Conservation (phyloP, 2,329 filamentous ascomycete species). For the Monosporascus sp. region DNA sequence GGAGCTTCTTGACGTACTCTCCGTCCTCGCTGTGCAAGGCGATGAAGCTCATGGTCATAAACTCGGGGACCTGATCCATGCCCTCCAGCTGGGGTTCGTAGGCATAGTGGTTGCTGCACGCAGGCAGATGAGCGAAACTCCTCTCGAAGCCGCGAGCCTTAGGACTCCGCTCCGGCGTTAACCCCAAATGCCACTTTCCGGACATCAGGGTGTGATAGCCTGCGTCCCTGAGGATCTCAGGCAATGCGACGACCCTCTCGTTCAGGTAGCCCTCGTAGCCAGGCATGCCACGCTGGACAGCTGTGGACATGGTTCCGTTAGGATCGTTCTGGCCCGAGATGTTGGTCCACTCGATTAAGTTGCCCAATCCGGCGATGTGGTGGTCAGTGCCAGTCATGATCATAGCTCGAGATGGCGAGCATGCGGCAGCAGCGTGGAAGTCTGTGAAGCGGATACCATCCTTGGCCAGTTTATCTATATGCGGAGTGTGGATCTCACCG, state of each 20-base stretch:
- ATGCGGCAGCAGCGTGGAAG: conserved; percentile 61
- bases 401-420: conserved; percentile 61
- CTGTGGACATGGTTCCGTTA: conserved; percentile 23
- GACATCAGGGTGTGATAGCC: conserved; percentile 58
- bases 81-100: conserved; percentile 40
- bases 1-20: conserved; percentile 36
- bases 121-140: conserved; percentile 55
- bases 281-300: conserved; percentile 48
- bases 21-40: conserved; percentile 34
- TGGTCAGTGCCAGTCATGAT: conserved; percentile 61
- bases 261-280: conserved; percentile 63
- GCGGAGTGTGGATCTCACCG: conserved; percentile 55
- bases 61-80: conserved; percentile 33
- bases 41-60: conserved; percentile 34
- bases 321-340: conserved; percentile 28
- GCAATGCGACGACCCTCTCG: conserved; percentile 51
- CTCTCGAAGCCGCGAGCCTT: conserved; percentile 53
- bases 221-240: conserved; percentile 52
- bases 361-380: conserved; percentile 54
- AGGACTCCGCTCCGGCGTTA: conserved; percentile 52
- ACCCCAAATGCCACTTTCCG: conserved; percentile 59
- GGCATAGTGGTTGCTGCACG: conserved; percentile 51
- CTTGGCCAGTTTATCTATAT: conserved; percentile 48
- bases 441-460: conserved; percentile 55
- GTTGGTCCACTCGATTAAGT: conserved; percentile 48